A percentile compares a stretch with the other conserved stretches of the same genome.
These are phyloP conservation scores for Paratinospora sagittata DNA, from an alignment of 164 flowering plant genomes.

Conservation along the genomic window DNA sequence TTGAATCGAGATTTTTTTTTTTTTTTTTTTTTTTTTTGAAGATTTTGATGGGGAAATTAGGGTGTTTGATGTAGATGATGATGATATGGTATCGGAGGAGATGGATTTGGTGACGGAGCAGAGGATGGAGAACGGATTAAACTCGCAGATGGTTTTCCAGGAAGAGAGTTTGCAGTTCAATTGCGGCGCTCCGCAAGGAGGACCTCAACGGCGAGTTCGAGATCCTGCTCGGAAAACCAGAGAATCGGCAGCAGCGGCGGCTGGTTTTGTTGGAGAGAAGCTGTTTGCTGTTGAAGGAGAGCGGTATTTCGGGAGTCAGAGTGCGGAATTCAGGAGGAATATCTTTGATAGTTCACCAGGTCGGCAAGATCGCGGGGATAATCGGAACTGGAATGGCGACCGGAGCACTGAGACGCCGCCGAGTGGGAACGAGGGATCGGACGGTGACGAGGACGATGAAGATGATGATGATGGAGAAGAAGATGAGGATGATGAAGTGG, in stretches of 20 bases:
- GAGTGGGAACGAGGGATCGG: constrained; percentile 38
- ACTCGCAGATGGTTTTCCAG: constrained; percentile 50
- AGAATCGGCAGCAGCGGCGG: constrained; percentile 12
- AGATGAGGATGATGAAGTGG: constrained; percentile 37
- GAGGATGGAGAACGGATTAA: constrained; percentile 36
- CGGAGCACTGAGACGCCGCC: constrained; percentile 16
- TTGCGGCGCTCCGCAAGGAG: constrained; percentile 7
- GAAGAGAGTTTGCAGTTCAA: constrained; percentile 36
- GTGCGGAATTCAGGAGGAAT: constrained; percentile 24
- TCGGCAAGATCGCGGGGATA: constrained; percentile 10
- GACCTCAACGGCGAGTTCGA: constrained; percentile 14
- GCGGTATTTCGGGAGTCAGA: constrained; percentile 26
- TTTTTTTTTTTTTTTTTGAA: neutral
- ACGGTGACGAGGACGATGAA: constrained; percentile 38
- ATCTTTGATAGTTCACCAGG: constrained; percentile 11
- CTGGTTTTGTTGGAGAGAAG: constrained; percentile 44
- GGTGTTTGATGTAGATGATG: neutral
- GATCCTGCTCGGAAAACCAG: constrained; percentile 50
- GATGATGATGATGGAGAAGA: constrained; percentile 53
- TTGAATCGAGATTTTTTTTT: neutral
- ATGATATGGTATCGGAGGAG: constrained; percentile 36
- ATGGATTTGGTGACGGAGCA: constrained; percentile 32
- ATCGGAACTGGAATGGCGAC: constrained; percentile 36
- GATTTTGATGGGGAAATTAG: constrained; percentile 9
- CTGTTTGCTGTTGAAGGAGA: constrained; percentile 32